These are phyloP conservation scores for Sparassis latifolia DNA, from an alignment of 1,284 basidiomycete species.

Conservation along the genomic window DNA sequence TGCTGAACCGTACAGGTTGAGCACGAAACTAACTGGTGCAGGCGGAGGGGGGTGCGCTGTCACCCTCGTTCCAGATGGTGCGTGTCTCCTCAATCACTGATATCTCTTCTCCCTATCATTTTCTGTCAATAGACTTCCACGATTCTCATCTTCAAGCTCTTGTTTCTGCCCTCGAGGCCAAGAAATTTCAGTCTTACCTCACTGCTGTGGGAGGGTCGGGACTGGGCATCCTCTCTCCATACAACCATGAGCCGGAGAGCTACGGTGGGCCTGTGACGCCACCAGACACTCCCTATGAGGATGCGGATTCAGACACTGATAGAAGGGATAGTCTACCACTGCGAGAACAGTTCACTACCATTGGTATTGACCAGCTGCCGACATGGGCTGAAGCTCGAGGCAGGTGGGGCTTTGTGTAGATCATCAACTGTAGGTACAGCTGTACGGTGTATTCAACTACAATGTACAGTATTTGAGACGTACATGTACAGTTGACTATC, in stretches of 20 bases:
- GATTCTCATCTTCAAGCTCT: conserved; percentile 52
- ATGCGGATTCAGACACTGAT: conserved; percentile 11
- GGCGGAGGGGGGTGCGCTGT: conserved; percentile 99
- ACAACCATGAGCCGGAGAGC: conserved; percentile 32
- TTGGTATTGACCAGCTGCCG: not conserved
- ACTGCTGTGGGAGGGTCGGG: conserved; percentile 93
- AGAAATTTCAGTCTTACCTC: conserved; percentile 82
- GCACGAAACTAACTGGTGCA: conserved; percentile 97
- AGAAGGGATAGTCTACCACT: not conserved
- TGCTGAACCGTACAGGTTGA: conserved; percentile 59
- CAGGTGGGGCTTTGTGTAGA: conserved; percentile 17
- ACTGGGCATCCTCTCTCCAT: conserved; percentile 77
- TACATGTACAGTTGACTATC: not conserved
- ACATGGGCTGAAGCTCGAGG: conserved; percentile 14
- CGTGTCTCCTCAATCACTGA: conserved; percentile 15
- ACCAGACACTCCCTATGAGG: conserved; percentile 15
- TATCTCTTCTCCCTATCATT: conserved; percentile 4
- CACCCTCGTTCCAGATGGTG: conserved; percentile 88
- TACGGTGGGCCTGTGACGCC: conserved; percentile 37
- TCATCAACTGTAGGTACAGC: not conserved
- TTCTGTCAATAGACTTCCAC: conserved; percentile 48
- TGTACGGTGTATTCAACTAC: not conserved
- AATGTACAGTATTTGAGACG: not conserved
- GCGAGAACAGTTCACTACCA: not conserved
- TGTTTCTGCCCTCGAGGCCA: conserved; percentile 49